Base-by-base conservation (phyloP, 163 green algal species). In the Smithsoniella earleae region DNA sequence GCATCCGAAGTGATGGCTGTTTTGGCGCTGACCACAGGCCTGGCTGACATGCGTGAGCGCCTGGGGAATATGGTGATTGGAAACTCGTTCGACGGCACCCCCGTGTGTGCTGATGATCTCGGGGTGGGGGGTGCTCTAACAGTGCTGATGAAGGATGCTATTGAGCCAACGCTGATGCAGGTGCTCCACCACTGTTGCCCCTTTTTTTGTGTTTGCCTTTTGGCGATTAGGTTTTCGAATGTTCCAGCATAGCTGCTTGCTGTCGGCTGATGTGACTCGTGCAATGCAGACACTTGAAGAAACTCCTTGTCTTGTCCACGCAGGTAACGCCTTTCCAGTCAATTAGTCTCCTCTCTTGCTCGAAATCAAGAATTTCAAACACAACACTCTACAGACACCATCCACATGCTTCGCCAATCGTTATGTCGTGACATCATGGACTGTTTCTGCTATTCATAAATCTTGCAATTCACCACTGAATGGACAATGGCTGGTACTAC, bases 101-200 rank as follows among this genome's bases (percentile, higher is more conserved):
- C 92, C 0, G 76, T 98, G 27, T 97, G 90, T 2, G 89, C 89
- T 0, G 93, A 98, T 69, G 94, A 98, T 81, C 78, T 98, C 62
- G 92, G 92, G 2, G 81, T 95, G 37, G 91, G 89, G 20, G 94
- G 94, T n/a, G 94, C 94, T 8, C 85, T 98, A 40, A 93, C 90
- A 31, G 94, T 97, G 55, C 83, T 99, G 55, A 96, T 98, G 87
- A 95, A 94, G 82, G 94, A 97, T 76, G 90, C 91, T 4, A 92
- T 98, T 55, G 66, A 86, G 77, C 94, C 94, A 40, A 99, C 92
- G 3, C 82, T 99, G 66, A 94, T 97, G 91, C 90, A 93, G 81
- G 81, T 81, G 66, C 49, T 49, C 10, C 40, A 13, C 13, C 40
- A 49, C 10, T 13, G 40, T 13, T 13, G 10, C 10, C 40, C 40